Base-by-base conservation (phyloP, 495 filamentous ascomycete genomes). In the Neurospora cerealis region DNA sequence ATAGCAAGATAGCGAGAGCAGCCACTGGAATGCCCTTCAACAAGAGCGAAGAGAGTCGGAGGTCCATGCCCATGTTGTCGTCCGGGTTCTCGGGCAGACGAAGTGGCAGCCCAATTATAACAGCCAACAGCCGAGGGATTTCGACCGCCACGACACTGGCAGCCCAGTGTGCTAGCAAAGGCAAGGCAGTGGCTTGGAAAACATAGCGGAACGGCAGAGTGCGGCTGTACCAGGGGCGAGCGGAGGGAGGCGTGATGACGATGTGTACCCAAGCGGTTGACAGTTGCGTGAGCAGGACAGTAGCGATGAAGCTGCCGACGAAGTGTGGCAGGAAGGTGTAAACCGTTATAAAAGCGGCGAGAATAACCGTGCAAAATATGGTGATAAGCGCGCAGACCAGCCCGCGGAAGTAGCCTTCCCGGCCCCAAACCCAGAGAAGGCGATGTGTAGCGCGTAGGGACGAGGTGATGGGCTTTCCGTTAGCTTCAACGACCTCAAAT, bases 181-280 rank as follows among this genome's bases (percentile, higher is more conserved):
- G 84, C 69, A 81, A 72, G 48, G 81, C 84, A 70, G 83, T 85
- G 21, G 85, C 85, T 39, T 79, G 74, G 75, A 86, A 83, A 8
- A 82, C 77, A 70, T 80, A 81, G 75, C 80, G 80, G 73, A 85
- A 80, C 44, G 84, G 73, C 36, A 84, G 85, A n/a, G 85, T 80
- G 62, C 85, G 83, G 72, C 77, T 72, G 80, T 78, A 86, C 80
- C 85, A 85, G 39, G 73, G 72, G 75, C 74, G 79, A 36, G 78
- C 40, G 76, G 72, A 80, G 36, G 83, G 83, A 7, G 76, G 70
- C 40, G 84, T 81, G 78, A 86, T 84, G 76, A 86, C 77, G 54
- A 84, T 80, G 75, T 86, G 85, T 2, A 82, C 82, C 83, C 83
- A 84, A 70, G 79, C 80, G 19, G 85, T 80, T 73, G 74, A 73